Evolutionary conservation across 2,329 filamentous ascomycete species (phyloP), one percentile per base, ranked within the genome.

Genomic region (Ceratocystiopsis brevicomis): DNA sequence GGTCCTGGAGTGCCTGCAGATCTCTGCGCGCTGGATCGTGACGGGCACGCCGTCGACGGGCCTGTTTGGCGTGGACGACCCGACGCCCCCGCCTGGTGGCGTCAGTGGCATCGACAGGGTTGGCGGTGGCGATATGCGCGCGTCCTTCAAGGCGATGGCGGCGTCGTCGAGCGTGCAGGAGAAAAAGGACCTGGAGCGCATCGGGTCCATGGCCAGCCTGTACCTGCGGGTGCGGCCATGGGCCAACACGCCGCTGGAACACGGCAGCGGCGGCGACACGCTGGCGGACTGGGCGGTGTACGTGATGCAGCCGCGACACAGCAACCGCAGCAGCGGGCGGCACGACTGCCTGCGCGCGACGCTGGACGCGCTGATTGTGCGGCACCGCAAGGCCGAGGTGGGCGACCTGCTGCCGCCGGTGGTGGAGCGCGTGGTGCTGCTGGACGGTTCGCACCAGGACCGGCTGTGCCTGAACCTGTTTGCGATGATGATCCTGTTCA

Each of bases 21-120:
- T 85, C 15, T 78, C 85, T 39, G 73, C 83, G 16, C 74, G 81
- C 11, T 95, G 88, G 88, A 75, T 93, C 4, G 80, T 94, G 1
- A 92, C 83, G 1, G 88, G 88, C 44, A 96, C 88, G 0, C 88
- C 88, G 3, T 85, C 86, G 1, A 78, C 78, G 48, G 83, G 86
- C 11, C 63, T 95, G 0, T 83, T 85, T 44, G 85, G 87, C 0
- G 69, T 85, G 0, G 76, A 84, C 48, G 51, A 51, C 15, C 34
- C 34, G n/a, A 18, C n/a, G 15, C 5, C n/a, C n/a, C 5, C 36
- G 36, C 8, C 15, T 1, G 3, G n/a, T 17, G 37, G 4, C 13
- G 14, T 12, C 11, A n/a, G n/a, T n/a, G 18, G 25, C 4, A 15
- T 18, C 11, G 32, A 33, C 4, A 3, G 5, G 11, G 10, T 12